Percentiles rank a stretch among this genome's conserved stretches.
Evolutionary conservation across 768 basidiomycete genomes (phyloP).

Genomic region (Termitomyces sp.): DNA sequence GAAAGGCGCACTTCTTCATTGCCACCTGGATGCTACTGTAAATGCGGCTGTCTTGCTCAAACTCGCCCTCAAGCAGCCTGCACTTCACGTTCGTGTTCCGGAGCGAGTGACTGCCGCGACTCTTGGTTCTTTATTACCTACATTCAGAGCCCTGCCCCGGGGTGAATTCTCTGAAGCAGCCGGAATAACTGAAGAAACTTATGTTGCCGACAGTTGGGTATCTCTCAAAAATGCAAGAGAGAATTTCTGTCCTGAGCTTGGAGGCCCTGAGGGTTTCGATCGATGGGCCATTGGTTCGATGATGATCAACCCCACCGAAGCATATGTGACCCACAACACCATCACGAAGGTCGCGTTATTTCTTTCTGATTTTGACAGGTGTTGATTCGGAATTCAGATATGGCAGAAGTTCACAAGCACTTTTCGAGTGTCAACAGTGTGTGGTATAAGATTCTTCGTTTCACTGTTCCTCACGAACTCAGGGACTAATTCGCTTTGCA

Average conservation of each 20-base stretch:
- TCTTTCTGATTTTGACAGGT: background rate
- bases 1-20: conserved; percentile 72
- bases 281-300: conserved; percentile 54
- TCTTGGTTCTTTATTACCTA: conserved; percentile 39
- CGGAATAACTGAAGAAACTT: conserved; percentile 37
- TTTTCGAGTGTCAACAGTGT: conserved; percentile 43
- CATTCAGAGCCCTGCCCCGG: conserved; percentile 45
- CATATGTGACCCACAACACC: conserved; percentile 70
- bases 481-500: conserved; percentile 44
- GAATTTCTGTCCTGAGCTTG: conserved; percentile 44
- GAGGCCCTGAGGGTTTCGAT: conserved; percentile 65
- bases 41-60: conserved; percentile 45
- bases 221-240: conserved; percentile 47
- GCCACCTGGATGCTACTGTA: conserved; percentile 71
- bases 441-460: conserved; percentile 9
- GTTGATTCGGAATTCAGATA: conserved; percentile 38
- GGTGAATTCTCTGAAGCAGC: conserved; percentile 22
- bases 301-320: conserved; percentile 66
- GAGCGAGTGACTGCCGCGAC: conserved; percentile 34
- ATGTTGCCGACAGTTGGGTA: conserved; percentile 48
- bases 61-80: conserved; percentile 50
- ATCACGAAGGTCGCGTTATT: conserved; percentile 44
- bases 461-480: background rate
- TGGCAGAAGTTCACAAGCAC: conserved; percentile 68
- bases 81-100: conserved; percentile 53